These are phyloP conservation scores for Quambalaria eucalypti DNA, from an alignment of 1,284 basidiomycete genomes.

Conservation along the genomic window DNA sequence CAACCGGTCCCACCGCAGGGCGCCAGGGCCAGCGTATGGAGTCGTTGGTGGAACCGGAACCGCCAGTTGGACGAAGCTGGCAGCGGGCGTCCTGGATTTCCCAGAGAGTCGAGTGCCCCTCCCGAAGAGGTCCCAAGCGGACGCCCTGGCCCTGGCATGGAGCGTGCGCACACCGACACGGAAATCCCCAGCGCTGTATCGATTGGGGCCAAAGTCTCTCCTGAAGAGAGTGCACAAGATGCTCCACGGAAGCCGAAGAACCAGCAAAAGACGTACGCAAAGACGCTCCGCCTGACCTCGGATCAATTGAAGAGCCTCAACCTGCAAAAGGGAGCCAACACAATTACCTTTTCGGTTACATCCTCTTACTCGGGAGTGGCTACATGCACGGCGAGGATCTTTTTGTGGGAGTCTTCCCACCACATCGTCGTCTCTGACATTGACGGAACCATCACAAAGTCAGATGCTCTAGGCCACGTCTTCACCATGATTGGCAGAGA, in stretches of 20 bases:
- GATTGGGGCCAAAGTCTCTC: not conserved
- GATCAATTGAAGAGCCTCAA: slow-evolving; percentile 65
- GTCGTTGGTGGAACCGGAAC: slow-evolving; percentile 37
- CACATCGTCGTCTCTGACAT: slow-evolving; percentile 92
- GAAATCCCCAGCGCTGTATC: not conserved
- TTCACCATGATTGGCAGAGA: slow-evolving; percentile 99
- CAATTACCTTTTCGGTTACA: slow-evolving; percentile 80
- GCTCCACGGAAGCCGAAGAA: not conserved
- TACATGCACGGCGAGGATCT: slow-evolving; percentile 77
- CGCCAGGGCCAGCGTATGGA: slow-evolving; percentile 27
- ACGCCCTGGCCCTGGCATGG: not conserved
- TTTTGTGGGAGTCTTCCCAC: slow-evolving; percentile 86
- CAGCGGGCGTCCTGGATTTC: not conserved
- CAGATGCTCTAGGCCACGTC: slow-evolving; percentile 91
- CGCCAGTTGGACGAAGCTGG: not conserved
- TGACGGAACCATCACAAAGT: slow-evolving; percentile 91
- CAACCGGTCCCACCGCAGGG: not conserved
- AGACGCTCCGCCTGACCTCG: slow-evolving; percentile 78
- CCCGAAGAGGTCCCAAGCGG: not conserved
- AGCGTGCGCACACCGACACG: not conserved
- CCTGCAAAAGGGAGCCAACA: slow-evolving; percentile 79
- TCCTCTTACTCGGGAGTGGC: slow-evolving; percentile 74
- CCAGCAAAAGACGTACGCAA: slow-evolving; percentile 63
- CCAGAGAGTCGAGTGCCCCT: not conserved
- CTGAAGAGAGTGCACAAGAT: not conserved